Conservation (phyloP, 192 early-diverging fungal genomes). For the Kickxella alabastrina region DNA sequence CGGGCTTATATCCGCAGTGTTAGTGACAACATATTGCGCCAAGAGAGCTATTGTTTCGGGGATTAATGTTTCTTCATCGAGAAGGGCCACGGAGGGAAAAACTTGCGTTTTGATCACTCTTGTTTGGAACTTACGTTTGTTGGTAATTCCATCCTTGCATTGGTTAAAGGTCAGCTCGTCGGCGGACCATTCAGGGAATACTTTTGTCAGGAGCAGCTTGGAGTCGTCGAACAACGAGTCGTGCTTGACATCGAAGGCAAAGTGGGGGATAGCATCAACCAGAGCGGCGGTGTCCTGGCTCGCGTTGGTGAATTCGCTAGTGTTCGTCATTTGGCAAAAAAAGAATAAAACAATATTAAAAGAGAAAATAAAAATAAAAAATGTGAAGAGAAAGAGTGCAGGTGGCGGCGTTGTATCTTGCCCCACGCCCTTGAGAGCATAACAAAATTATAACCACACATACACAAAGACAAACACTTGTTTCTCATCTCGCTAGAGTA, state of each 20-base stretch:
- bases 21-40: too few relatives aligned
- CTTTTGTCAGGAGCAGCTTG: slow-evolving; percentile 41
- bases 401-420: background rate
- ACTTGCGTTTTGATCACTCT: background rate
- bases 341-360: slow-evolving; percentile 1
- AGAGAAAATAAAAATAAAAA: slow-evolving; percentile 2
- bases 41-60: too few relatives aligned
- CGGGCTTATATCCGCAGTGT: too few relatives aligned
- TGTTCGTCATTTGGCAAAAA: slow-evolving; percentile 28
- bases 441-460: background rate
- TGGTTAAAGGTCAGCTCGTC: slow-evolving; percentile 59
- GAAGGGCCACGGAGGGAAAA: too few relatives aligned
- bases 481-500: background rate
- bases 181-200: slow-evolving; percentile 63
- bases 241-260: slow-evolving; percentile 41
- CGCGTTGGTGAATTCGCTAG: slow-evolving; percentile 5
- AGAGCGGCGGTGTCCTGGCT: slow-evolving; percentile 5
- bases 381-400: background rate
- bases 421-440: background rate
- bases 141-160: slow-evolving; percentile 80
- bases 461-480: background rate
- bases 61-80: too few relatives aligned
- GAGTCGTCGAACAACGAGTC: slow-evolving; percentile 65
- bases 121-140: slow-evolving; percentile 53
- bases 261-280: slow-evolving; percentile 36